Percentiles rank a stretch among this genome's conserved stretches.
Evolutionary conservation across 768 basidiomycete genomes (phyloP).

Genomic region (Trametes cubensis): DNA sequence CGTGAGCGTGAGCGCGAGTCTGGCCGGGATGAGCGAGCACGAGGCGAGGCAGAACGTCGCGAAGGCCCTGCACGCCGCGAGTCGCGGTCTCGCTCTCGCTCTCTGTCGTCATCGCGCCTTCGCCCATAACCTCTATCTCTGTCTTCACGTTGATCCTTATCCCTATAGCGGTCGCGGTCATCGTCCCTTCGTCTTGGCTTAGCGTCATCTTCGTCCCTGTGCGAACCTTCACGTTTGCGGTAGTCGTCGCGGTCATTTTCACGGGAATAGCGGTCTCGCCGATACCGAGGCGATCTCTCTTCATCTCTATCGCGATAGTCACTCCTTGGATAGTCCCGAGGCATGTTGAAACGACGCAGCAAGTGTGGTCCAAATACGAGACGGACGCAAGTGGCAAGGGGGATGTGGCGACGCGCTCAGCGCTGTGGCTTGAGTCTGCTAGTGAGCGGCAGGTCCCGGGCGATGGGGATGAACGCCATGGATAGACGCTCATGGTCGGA

Average conservation of each 20-base stretch:
- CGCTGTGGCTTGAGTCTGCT: too few relatives aligned
- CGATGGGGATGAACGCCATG: too few relatives aligned
- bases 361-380: too few relatives aligned
- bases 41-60: constrained; percentile 69
- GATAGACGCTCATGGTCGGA: constrained; percentile 25
- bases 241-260: constrained; percentile 22
- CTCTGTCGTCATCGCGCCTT: constrained; percentile 17
- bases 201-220: constrained; percentile 25
- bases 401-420: too few relatives aligned
- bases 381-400: too few relatives aligned
- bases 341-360: constrained; percentile 13
- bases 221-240: constrained; percentile 31
- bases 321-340: constrained; percentile 21
- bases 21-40: constrained; percentile 34
- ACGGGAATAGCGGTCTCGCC: constrained; percentile 13
- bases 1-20: constrained; percentile 38
- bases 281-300: constrained; percentile 11
- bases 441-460: too few relatives aligned
- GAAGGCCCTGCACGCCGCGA: constrained; percentile 37
- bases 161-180: constrained; percentile 48
- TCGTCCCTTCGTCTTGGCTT: constrained; percentile 15
- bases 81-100: constrained; percentile 31
- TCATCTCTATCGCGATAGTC: neutral
- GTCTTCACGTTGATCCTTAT: constrained; percentile 49
- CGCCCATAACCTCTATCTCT: constrained; percentile 30